These are phyloP conservation scores for Vaccinium darrowii DNA, from an alignment of 148 eudicot species.

Conservation along the genomic window DNA sequence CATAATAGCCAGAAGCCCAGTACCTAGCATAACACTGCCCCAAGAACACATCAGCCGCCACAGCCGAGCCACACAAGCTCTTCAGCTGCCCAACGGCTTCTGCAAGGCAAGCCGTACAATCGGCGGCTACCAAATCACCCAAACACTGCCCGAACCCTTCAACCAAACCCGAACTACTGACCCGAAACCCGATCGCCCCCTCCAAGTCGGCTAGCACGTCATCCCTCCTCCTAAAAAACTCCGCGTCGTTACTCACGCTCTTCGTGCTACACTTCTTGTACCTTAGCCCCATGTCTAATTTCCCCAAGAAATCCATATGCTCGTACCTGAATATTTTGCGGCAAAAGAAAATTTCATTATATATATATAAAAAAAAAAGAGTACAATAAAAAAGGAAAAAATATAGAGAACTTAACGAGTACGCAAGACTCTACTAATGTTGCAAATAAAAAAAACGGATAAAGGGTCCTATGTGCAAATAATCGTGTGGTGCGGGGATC, in stretches of 20 bases:
- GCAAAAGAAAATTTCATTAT: neutral
- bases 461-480: too few relatives aligned
- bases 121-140: slow-evolving; percentile 57
- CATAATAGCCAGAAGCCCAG: slow-evolving; percentile 83
- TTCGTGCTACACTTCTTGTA: slow-evolving; percentile 57
- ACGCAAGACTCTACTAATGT: neutral
- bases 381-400: too few relatives aligned
- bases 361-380: neutral
- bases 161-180: slow-evolving; percentile 53
- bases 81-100: slow-evolving; percentile 59
- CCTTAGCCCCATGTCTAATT: slow-evolving; percentile 33
- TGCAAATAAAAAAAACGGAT: too few relatives aligned
- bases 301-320: slow-evolving; percentile 30
- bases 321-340: slow-evolving; percentile 48
- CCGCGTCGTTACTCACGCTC: slow-evolving; percentile 37
- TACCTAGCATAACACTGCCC: slow-evolving; percentile 78
- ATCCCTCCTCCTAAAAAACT: slow-evolving; percentile 58
- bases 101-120: slow-evolving; percentile 56
- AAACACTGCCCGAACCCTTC: slow-evolving; percentile 77
- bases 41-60: slow-evolving; percentile 74
- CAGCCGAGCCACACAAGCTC: slow-evolving; percentile 65
- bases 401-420: neutral
- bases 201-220: slow-evolving; percentile 58
- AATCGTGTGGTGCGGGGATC: too few relatives aligned
- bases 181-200: slow-evolving; percentile 49